phyloP scores from a whole-genome alignment of 768 basidiomycete genomes.

The Phaffia tasmanica region DNA sequence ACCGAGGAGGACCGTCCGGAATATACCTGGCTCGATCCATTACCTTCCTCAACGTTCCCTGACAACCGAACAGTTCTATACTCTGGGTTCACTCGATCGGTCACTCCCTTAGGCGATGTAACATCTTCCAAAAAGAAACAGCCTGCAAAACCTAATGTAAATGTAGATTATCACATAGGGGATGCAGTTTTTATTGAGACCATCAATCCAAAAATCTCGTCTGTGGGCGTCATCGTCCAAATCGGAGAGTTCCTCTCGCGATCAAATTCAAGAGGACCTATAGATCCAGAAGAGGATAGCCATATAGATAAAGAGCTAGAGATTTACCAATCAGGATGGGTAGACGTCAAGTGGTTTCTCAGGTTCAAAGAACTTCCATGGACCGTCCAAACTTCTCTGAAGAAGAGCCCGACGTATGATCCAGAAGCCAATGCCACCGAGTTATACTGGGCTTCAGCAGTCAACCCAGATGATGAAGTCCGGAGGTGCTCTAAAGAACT shows the following conservation, averaged over 20 bases:
- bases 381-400: slow-evolving; percentile 11
- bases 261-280: slow-evolving; percentile 27
- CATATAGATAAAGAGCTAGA: slow-evolving; percentile 16
- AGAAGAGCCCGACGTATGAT: neutral
- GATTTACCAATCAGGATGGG: slow-evolving; percentile 24
- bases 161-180: slow-evolving; percentile 8
- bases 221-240: slow-evolving; percentile 25
- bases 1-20: neutral
- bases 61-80: neutral
- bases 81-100: slow-evolving; percentile 1
- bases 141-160: neutral
- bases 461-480: neutral
- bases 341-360: slow-evolving; percentile 27
- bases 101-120: neutral
- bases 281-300: slow-evolving; percentile 22
- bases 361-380: slow-evolving; percentile 21
- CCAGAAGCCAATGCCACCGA: neutral
- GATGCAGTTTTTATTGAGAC: slow-evolving; percentile 16
- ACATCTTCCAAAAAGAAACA: neutral
- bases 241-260: slow-evolving; percentile 12
- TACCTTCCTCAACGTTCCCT: neutral
- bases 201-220: slow-evolving; percentile 4
- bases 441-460: neutral
- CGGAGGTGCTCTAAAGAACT: neutral
- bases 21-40: neutral